Evolutionary conservation across 495 filamentous ascomycete genomes (phyloP).

Genomic region (Trichoderma gamsii): DNA sequence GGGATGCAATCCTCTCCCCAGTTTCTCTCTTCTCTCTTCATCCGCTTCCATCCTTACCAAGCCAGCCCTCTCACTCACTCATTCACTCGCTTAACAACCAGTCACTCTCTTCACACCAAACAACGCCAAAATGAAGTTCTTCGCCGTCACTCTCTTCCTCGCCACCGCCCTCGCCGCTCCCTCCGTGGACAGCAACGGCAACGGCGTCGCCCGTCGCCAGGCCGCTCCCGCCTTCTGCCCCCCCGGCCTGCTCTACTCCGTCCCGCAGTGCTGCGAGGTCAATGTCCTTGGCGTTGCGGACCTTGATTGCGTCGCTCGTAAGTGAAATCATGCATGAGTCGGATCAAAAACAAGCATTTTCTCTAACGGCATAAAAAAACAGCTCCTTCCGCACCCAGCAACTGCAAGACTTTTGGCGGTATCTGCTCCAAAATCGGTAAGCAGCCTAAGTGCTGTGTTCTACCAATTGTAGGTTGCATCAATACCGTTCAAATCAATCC

Average conservation of each 20-base stretch:
- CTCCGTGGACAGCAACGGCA: slow-evolving; percentile 19
- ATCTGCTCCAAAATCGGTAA: slow-evolving; percentile 22
- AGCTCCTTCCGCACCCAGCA: slow-evolving; percentile 20
- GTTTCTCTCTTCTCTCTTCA: too few species aligned
- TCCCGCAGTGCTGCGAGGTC: slow-evolving; percentile 35
- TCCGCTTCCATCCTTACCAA: background rate
- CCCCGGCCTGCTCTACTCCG: slow-evolving; percentile 20
- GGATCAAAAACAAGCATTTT: background rate
- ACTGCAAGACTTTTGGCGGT: slow-evolving; percentile 16
- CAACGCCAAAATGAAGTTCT: slow-evolving; percentile 24
- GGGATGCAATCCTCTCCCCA: too few species aligned
- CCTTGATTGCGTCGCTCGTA: slow-evolving; percentile 37
- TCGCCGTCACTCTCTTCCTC: slow-evolving; percentile 23
- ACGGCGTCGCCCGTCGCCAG: background rate
- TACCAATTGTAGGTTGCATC: slow-evolving; percentile 25
- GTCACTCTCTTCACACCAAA: background rate
- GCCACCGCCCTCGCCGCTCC: slow-evolving; percentile 20
- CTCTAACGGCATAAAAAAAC: too few species aligned
- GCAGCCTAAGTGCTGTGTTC: slow-evolving; percentile 27
- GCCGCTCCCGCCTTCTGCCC: slow-evolving; percentile 13
- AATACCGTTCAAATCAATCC: background rate
- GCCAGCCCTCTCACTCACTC: background rate
- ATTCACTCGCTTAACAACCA: background rate
- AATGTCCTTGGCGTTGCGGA: slow-evolving; percentile 41
- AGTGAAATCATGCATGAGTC: slow-evolving; percentile 11